Percentiles rank a stretch among this genome's conserved stretches.
These are phyloP conservation scores for Zasmidium citrigriseum DNA, from an alignment of 2,329 filamentous ascomycete species.

Conservation along the genomic window DNA sequence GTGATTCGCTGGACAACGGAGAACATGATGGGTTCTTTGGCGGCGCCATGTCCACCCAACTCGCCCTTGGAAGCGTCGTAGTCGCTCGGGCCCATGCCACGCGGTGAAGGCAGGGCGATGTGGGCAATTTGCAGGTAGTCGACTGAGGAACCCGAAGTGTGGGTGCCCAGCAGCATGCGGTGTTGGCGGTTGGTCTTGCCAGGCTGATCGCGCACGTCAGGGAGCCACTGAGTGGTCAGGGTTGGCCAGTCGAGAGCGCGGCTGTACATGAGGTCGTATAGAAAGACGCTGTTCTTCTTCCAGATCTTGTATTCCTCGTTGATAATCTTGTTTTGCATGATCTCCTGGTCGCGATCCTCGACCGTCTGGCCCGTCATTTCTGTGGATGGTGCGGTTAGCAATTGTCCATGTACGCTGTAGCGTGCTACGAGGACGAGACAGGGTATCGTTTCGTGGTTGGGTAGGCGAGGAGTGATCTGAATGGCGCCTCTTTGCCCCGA, in stretches of 20 bases:
- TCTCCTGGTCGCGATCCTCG: slow-evolving; percentile 28
- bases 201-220: slow-evolving; percentile 82
- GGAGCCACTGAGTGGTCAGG: slow-evolving; percentile 96
- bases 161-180: slow-evolving; percentile 88
- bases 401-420: too few relatives aligned
- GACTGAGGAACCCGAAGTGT: slow-evolving; percentile 80
- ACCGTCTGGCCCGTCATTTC: slow-evolving; percentile 18
- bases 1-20: slow-evolving; percentile 94
- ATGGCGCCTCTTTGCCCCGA: too few relatives aligned
- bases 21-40: slow-evolving; percentile 78
- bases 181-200: slow-evolving; percentile 87
- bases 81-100: slow-evolving; percentile 71
- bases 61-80: slow-evolving; percentile 92
- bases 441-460: not conserved
- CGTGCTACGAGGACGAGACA: too few relatives aligned
- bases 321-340: slow-evolving; percentile 78
- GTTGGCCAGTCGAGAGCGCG: slow-evolving; percentile 97
- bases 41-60: slow-evolving; percentile 86
- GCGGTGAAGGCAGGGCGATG: slow-evolving; percentile 84
- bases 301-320: slow-evolving; percentile 99
- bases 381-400: not conserved
- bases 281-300: slow-evolving; percentile 99
- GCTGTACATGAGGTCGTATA: slow-evolving; percentile 95
- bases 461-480: too few relatives aligned
- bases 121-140: slow-evolving; percentile 96